Conservation (phyloP, 2,329 filamentous ascomycete genomes). For the Fusarium sp. region DNA sequence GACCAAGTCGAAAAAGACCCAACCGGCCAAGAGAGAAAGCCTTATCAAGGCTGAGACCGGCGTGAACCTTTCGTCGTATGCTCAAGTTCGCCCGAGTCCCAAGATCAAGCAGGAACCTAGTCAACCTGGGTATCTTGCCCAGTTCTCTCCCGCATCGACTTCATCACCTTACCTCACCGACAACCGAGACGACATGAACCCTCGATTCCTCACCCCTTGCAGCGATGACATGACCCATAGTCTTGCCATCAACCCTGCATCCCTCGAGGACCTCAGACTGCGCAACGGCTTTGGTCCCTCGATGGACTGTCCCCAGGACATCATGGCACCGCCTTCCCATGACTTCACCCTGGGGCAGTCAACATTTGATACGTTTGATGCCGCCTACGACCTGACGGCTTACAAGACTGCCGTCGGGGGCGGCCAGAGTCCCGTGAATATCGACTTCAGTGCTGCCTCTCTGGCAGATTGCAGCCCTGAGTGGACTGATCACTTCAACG, state of each 20-base stretch:
- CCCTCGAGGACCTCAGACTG: constrained; percentile 44
- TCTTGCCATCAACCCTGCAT: constrained; percentile 45
- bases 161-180: constrained; percentile 52
- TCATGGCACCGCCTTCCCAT: constrained; percentile 45
- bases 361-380: constrained; percentile 56
- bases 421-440: constrained; percentile 41
- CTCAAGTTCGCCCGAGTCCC: constrained; percentile 43
- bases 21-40: constrained; percentile 49
- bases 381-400: constrained; percentile 54
- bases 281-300: constrained; percentile 45
- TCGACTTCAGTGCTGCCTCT: constrained; percentile 43
- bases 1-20: constrained; percentile 58
- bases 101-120: constrained; percentile 54
- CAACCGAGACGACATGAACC: constrained; percentile 51
- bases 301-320: constrained; percentile 43
- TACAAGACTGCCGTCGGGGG: constrained; percentile 49
- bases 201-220: constrained; percentile 64
- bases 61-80: constrained; percentile 44
- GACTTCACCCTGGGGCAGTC: constrained; percentile 48
- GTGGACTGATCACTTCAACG: constrained; percentile 49
- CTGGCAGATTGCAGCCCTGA: constrained; percentile 44
- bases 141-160: constrained; percentile 55
- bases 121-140: constrained; percentile 45
- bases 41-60: constrained; percentile 56
- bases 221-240: constrained; percentile 61